phyloP scores from a whole-genome alignment of 2,329 filamentous ascomycete species.

The Fusarium proliferatum region DNA sequence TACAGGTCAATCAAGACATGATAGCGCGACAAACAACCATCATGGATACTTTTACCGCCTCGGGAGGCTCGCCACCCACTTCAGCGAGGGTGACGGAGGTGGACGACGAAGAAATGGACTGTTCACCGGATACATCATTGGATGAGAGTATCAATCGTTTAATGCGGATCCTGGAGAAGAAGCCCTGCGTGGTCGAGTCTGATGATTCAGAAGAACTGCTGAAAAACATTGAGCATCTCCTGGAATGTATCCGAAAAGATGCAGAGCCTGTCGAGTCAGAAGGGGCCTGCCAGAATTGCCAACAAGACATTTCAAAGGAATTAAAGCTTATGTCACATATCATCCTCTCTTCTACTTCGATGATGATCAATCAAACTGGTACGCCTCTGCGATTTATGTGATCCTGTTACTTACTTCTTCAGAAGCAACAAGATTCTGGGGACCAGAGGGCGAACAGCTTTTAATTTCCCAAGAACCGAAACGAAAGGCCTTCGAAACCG shows the following conservation, averaged over 20 bases:
- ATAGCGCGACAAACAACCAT: too few species aligned
- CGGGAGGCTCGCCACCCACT: too few species aligned
- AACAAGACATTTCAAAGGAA: background rate
- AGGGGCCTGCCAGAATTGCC: fast-evolving
- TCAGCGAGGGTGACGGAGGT: background rate
- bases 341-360: fast-evolving
- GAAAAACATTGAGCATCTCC: background rate
- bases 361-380: background rate
- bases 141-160: background rate
- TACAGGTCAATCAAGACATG: too few species aligned
- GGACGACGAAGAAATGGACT: fast-evolving
- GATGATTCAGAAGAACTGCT: background rate
- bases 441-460: fast-evolving
- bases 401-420: fast-evolving
- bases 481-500: fast-evolving
- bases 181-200: background rate
- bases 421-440: fast-evolving
- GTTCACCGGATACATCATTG: fast-evolving
- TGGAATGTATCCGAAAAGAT: background rate
- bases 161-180: background rate
- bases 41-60: too few species aligned
- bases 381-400: fast-evolving
- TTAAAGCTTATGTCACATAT: background rate
- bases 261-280: fast-evolving
- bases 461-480: background rate